Percentiles rank a stretch among this genome's conserved stretches.
phyloP scores from a whole-genome alignment of 805 yeast species.

The Candida koratica region DNA sequence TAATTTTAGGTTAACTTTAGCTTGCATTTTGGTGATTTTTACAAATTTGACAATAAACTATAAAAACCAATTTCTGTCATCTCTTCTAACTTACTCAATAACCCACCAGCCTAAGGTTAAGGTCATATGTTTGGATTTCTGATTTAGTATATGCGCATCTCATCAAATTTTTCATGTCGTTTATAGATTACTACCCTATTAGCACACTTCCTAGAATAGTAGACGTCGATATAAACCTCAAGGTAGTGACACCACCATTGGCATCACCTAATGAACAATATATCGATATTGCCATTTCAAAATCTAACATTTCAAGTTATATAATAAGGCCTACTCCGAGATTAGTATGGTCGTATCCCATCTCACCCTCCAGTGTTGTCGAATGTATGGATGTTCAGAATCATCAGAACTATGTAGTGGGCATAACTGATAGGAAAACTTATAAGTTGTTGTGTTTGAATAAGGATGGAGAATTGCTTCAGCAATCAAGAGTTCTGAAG shows the following conservation, averaged over 20 bases:
- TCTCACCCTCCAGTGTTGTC: constrained; percentile 45
- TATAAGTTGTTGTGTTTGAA: constrained; percentile 24
- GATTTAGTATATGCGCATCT: constrained; percentile 2
- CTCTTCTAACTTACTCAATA: no score
- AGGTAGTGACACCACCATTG: constrained; percentile 23
- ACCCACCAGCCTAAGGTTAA: no score
- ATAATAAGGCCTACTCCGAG: constrained; percentile 56
- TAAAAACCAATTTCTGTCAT: no score
- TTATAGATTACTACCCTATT: constrained; percentile 29
- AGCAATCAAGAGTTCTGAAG: constrained; percentile 4
- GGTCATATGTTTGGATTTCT: no score
- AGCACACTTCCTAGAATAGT: constrained; percentile 31
- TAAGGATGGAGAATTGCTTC: constrained; percentile 9
- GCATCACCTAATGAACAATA: constrained; percentile 23
- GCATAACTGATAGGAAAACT: constrained; percentile 34
- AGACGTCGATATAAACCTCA: constrained; percentile 23
- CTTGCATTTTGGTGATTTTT: no score
- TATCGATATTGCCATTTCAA: constrained; percentile 52
- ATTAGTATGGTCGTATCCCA: constrained; percentile 51
- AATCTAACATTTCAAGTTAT: constrained; percentile 49
- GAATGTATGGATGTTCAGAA: constrained; percentile 35
- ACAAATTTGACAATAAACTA: no score
- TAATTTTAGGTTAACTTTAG: no score
- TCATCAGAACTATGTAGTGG: constrained; percentile 29
- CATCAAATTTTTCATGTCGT: constrained; percentile 15